phyloP scores from a whole-genome alignment of 257 asterid species.

The Primulina eburnea region DNA sequence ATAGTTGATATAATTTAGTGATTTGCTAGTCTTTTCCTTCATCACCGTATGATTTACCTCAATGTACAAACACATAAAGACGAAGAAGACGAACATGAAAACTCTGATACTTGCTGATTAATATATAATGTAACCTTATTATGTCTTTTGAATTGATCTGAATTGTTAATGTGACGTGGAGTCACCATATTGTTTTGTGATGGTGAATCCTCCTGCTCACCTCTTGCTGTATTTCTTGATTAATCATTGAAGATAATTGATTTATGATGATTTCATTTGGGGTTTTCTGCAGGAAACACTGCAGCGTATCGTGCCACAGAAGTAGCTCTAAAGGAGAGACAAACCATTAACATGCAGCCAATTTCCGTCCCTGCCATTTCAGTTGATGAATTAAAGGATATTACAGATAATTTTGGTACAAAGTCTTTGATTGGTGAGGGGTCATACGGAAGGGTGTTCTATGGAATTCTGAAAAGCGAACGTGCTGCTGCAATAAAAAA shows the following conservation, averaged over 20 bases:
- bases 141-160: not conserved
- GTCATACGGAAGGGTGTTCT: constrained; percentile 18
- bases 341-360: constrained; percentile 3
- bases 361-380: constrained; percentile 25
- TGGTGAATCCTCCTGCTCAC: not conserved
- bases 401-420: constrained; percentile 25
- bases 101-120: constrained; percentile 1
- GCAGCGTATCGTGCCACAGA: constrained; percentile 24
- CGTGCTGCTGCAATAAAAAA: constrained; percentile 26
- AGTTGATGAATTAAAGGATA: constrained; percentile 18
- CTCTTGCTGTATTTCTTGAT: not conserved
- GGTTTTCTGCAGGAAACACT: constrained; percentile 19
- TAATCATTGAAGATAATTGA: not conserved
- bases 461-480: constrained; percentile 29
- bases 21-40: not conserved
- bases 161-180: constrained; percentile 8
- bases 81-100: not conserved
- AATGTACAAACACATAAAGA: no score
- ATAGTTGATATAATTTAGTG: not conserved
- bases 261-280: not conserved
- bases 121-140: not conserved
- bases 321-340: constrained; percentile 13
- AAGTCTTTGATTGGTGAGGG: constrained; percentile 20
- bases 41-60: no score
- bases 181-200: not conserved